phyloP scores from a whole-genome alignment of 176 grass and related monocot species.

The Oryza punctata region DNA sequence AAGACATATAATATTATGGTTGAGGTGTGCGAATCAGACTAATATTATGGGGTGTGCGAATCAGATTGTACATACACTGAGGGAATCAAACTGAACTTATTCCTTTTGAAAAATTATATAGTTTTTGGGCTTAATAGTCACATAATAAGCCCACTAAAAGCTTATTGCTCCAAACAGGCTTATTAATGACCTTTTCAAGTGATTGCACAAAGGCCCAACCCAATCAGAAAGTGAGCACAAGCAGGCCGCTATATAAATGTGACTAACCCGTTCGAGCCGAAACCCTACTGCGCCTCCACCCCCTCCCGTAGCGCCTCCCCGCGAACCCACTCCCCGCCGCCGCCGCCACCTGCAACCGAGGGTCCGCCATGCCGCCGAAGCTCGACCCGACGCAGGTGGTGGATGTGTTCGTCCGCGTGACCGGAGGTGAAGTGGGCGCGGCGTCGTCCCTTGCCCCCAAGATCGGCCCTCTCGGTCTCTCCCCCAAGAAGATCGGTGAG shows the following conservation, averaged over 20 bases:
- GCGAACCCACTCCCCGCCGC: neutral
- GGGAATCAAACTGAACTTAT: too few relatives aligned
- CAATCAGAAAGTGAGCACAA: neutral
- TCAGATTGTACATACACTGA: too few relatives aligned
- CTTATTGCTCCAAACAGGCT: neutral
- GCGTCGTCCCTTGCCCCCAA: constrained; percentile 85
- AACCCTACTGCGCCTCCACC: constrained; percentile 39
- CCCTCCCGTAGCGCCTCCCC: neutral
- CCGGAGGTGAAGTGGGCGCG: constrained; percentile 88
- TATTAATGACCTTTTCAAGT: neutral
- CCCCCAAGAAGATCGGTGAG: constrained; percentile 96
- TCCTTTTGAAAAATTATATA: too few relatives aligned
- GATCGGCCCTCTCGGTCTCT: constrained; percentile 92
- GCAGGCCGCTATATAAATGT: constrained; percentile 7
- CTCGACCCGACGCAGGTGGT: constrained; percentile 83
- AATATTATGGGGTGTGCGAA: too few relatives aligned
- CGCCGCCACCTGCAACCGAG: neutral
- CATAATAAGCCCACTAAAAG: too few relatives aligned
- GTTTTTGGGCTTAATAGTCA: too few relatives aligned
- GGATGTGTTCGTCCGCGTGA: constrained; percentile 88
- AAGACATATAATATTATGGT: too few relatives aligned
- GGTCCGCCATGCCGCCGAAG: constrained; percentile 73
- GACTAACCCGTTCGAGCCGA: neutral
- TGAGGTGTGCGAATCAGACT: too few relatives aligned
- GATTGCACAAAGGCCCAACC: neutral